Conservation (phyloP, 2,329 filamentous ascomycete genomes). For the Torrubiella hemipterigena region DNA sequence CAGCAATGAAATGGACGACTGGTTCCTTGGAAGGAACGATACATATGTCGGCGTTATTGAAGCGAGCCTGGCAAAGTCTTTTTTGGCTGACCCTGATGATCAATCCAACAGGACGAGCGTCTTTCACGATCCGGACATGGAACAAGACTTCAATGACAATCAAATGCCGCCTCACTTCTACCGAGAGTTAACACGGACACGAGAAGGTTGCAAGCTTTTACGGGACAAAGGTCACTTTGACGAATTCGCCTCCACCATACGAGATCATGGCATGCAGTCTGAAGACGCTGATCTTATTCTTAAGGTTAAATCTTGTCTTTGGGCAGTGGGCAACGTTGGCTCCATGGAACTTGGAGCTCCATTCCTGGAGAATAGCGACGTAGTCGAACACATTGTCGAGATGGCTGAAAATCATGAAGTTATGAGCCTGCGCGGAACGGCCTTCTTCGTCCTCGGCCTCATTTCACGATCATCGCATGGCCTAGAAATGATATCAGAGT, state of each 20-base stretch:
- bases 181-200: slow-evolving; percentile 81
- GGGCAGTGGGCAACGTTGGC: slow-evolving; percentile 95
- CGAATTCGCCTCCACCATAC: slow-evolving; percentile 81
- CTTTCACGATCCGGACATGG: slow-evolving; percentile 45
- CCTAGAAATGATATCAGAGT: slow-evolving; percentile 77
- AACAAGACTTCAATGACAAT: slow-evolving; percentile 46
- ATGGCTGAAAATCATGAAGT: slow-evolving; percentile 85
- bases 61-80: slow-evolving; percentile 82
- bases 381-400: slow-evolving; percentile 73
- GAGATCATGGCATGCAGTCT: slow-evolving; percentile 72
- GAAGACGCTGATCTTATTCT: slow-evolving; percentile 77
- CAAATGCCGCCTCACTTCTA: slow-evolving; percentile 96
- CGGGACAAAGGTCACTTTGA: slow-evolving; percentile 92
- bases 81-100: slow-evolving; percentile 53
- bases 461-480: slow-evolving; percentile 89
- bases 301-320: slow-evolving; percentile 93
- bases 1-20: slow-evolving; percentile 99
- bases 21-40: slow-evolving; percentile 95
- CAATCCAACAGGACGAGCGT: slow-evolving; percentile 44
- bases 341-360: slow-evolving; percentile 96
- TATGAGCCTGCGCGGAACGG: slow-evolving; percentile 86
- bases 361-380: slow-evolving; percentile 81
- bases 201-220: slow-evolving; percentile 81
- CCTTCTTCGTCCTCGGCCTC: slow-evolving; percentile 88
- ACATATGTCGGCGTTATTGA: slow-evolving; percentile 92